These are phyloP conservation scores for Teunomyces kruisii DNA, from an alignment of 805 yeast species.

Conservation along the genomic window DNA sequence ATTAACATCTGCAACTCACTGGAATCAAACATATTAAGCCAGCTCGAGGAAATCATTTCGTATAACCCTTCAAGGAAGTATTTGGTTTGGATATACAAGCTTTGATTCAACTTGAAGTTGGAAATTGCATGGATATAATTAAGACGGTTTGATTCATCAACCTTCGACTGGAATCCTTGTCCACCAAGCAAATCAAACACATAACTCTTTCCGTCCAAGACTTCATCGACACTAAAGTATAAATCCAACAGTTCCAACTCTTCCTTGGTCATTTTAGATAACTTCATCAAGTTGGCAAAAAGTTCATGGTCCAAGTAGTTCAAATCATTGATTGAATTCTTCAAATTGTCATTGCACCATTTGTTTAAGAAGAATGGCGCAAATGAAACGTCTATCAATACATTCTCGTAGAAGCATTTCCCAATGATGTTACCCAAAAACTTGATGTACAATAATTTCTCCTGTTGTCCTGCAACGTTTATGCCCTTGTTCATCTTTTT, in stretches of 20 bases:
- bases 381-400: conserved; percentile 77
- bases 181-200: conserved; percentile 58
- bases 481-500: conserved; percentile 30
- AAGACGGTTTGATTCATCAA: conserved; percentile 58
- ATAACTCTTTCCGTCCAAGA: conserved; percentile 34
- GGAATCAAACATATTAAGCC: conserved; percentile 86
- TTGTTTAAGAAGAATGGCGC: conserved; percentile 80
- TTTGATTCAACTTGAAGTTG: conserved; percentile 70
- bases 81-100: conserved; percentile 56
- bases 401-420: conserved; percentile 81
- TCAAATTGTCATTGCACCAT: conserved; percentile 52
- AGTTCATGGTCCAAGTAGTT: conserved; percentile 67
- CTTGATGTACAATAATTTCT: conserved; percentile 35
- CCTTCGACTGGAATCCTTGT: conserved; percentile 56
- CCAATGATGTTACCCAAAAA: conserved; percentile 86
- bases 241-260: conserved; percentile 63
- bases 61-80: conserved; percentile 70
- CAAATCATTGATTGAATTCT: conserved; percentile 77
- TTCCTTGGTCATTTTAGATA: conserved; percentile 52
- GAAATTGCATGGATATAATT: conserved; percentile 78
- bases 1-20: conserved; percentile 75
- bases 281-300: conserved; percentile 61
- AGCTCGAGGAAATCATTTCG: conserved; percentile 63
- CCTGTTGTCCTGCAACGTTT: conserved; percentile 27
- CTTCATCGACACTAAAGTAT: conserved; percentile 63